A percentile compares a stretch with the other conserved stretches of the same genome.
Evolutionary conservation across 331 rosid species (phyloP).

Genomic region (Cydonia oblonga): DNA sequence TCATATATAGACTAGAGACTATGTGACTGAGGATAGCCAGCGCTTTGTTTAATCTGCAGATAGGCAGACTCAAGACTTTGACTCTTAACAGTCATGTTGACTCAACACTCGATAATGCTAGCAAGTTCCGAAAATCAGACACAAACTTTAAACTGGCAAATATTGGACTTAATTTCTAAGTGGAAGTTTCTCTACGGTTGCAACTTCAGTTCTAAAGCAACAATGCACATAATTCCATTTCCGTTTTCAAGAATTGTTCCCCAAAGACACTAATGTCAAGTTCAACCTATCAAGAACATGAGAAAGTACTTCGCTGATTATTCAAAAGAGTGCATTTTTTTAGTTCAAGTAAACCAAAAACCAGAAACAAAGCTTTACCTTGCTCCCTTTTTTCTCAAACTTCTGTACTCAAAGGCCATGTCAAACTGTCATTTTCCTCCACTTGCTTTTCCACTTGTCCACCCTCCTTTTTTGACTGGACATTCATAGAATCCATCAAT

Average conservation of each 20-base stretch:
- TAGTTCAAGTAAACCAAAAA: background rate
- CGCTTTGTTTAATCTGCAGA: too few species aligned
- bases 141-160: background rate
- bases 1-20: too few species aligned
- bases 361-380: too few species aligned
- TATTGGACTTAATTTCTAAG: background rate
- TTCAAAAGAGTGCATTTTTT: background rate
- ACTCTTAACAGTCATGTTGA: too few species aligned
- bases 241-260: background rate
- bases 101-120: too few species aligned
- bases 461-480: constrained; percentile 18
- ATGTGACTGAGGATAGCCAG: too few species aligned
- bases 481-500: constrained; percentile 24
- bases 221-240: background rate
- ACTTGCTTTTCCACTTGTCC: constrained; percentile 3
- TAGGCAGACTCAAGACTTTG: too few species aligned
- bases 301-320: background rate
- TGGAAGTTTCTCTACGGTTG: background rate
- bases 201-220: background rate
- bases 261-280: background rate
- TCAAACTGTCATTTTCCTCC: background rate
- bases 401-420: background rate
- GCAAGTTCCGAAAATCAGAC: too few species aligned
- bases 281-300: background rate
- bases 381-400: background rate